phyloP scores from a whole-genome alignment of 192 early-diverging fungal genomes.

The Mortierella hygrophila region DNA sequence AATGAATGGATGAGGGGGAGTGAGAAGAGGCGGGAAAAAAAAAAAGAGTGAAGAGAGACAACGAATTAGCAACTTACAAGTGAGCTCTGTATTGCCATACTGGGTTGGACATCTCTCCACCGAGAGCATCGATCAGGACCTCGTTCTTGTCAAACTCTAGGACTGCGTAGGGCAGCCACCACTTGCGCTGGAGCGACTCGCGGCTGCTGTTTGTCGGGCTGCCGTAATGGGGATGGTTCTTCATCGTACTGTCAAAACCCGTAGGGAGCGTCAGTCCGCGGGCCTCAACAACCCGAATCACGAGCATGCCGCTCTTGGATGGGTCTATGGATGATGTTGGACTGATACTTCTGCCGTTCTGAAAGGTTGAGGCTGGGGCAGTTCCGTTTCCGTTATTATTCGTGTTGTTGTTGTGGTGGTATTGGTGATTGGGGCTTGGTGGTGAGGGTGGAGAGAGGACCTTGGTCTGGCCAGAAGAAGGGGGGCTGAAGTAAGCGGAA shows the following conservation, averaged over 20 bases:
- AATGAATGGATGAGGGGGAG: not conserved
- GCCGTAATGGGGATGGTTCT: slow-evolving; percentile 17
- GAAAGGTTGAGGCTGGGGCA: not conserved
- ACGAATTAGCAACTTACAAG: slow-evolving; percentile 71
- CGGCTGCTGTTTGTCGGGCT: slow-evolving; percentile 46
- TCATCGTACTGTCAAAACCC: slow-evolving; percentile 65
- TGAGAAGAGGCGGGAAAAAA: slow-evolving; percentile 9
- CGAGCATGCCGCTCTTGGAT: slow-evolving; percentile 69
- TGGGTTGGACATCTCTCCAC: slow-evolving; percentile 81
- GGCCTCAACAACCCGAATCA: slow-evolving; percentile 88
- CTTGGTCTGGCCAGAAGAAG: slow-evolving; percentile 15
- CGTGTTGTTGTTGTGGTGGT: not conserved
- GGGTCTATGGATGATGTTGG: not conserved
- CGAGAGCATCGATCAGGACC: slow-evolving; percentile 83
- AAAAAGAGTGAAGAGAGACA: not conserved
- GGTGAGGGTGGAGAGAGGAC: slow-evolving; percentile 23
- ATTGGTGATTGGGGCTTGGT: slow-evolving; percentile 17
- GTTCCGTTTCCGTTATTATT: slow-evolving; percentile 7
- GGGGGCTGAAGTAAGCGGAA: slow-evolving; percentile 18
- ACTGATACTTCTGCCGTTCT: not conserved
- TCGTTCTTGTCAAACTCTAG: slow-evolving; percentile 98
- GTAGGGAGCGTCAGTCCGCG: slow-evolving; percentile 78
- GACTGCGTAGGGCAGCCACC: slow-evolving; percentile 88
- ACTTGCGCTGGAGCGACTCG: slow-evolving; percentile 67
- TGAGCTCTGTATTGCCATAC: slow-evolving; percentile 83